A percentile compares a stretch with the other conserved stretches of the same genome.
Evolutionary conservation across 78 protist species (phyloP).

Genomic region (Abeoforma whisleri): DNA sequence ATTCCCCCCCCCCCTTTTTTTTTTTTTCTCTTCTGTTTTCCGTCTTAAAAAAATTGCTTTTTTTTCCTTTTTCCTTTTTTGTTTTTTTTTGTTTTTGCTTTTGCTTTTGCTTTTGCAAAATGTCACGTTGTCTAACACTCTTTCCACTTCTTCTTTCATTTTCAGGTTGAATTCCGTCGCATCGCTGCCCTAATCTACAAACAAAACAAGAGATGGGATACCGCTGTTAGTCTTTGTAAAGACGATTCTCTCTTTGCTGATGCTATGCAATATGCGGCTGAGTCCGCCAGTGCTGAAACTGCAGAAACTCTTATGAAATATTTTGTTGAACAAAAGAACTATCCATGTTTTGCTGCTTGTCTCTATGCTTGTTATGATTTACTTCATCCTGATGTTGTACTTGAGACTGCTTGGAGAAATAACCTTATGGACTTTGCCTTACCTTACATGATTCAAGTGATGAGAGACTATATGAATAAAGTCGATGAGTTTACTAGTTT

Average conservation of each 20-base stretch:
- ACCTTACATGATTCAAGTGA: slow-evolving; percentile 92
- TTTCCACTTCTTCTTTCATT: slow-evolving; percentile 73
- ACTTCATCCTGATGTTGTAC: slow-evolving; percentile 81
- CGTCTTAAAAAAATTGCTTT: no score
- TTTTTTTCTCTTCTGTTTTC: no score
- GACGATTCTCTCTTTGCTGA: slow-evolving; percentile 84
- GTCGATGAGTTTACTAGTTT: slow-evolving; percentile 27
- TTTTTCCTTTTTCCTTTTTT: no score
- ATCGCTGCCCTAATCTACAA: slow-evolving; percentile 86
- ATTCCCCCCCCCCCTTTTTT: not conserved
- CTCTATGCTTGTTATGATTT: slow-evolving; percentile 91
- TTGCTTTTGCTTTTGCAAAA: not conserved
- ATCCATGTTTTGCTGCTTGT: slow-evolving; percentile 87
- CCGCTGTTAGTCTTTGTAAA: slow-evolving; percentile 86
- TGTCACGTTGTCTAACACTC: not conserved
- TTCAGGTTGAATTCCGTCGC: slow-evolving; percentile 88
- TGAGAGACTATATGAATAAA: slow-evolving; percentile 45
- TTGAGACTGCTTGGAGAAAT: slow-evolving; percentile 97
- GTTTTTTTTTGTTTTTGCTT: not conserved
- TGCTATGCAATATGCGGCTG: slow-evolving; percentile 92
- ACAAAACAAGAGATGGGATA: slow-evolving; percentile 55
- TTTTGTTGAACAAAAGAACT: slow-evolving; percentile 70
- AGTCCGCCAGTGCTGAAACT: slow-evolving; percentile 57
- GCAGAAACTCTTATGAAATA: slow-evolving; percentile 84
- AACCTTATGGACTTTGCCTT: slow-evolving; percentile 85